A percentile compares a stretch with the other conserved stretches of the same genome.
Conservation (phyloP, 768 basidiomycete genomes). For the Kwoniella mangroviensis region DNA sequence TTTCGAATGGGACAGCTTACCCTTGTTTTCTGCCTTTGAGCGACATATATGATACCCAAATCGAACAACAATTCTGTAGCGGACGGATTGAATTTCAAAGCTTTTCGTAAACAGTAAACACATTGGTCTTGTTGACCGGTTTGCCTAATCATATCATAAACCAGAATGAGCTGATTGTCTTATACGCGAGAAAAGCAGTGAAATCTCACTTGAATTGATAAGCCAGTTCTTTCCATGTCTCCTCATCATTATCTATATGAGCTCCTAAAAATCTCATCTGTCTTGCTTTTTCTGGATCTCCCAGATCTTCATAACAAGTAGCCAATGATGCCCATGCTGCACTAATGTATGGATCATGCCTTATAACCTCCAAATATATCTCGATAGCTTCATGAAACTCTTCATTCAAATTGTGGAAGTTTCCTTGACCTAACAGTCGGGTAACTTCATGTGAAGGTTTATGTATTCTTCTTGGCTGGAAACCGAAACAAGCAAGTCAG, state of each 20-base stretch:
- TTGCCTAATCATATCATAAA: constrained; percentile 22
- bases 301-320: constrained; percentile 75
- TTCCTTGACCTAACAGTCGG: constrained; percentile 77
- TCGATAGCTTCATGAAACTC: constrained; percentile 71
- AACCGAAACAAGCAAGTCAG: background rate
- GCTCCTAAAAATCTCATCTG: constrained; percentile 88
- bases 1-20: constrained; percentile 59
- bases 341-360: constrained; percentile 83
- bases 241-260: constrained; percentile 79
- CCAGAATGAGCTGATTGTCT: background rate
- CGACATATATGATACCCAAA: constrained; percentile 76
- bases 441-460: constrained; percentile 60
- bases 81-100: constrained; percentile 73
- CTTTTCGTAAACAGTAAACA: constrained; percentile 86
- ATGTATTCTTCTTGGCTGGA: constrained; percentile 54
- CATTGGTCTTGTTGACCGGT: constrained; percentile 64
- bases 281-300: constrained; percentile 71
- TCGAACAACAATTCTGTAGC: constrained; percentile 91
- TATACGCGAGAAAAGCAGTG: background rate
- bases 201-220: constrained; percentile 69
- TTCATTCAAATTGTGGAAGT: constrained; percentile 79
- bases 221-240: constrained; percentile 86
- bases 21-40: constrained; percentile 71
- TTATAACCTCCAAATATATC: constrained; percentile 87
- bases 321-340: constrained; percentile 88